phyloP scores from a whole-genome alignment of 2,329 filamentous ascomycete species.

The Sclerotinia nivalis region DNA sequence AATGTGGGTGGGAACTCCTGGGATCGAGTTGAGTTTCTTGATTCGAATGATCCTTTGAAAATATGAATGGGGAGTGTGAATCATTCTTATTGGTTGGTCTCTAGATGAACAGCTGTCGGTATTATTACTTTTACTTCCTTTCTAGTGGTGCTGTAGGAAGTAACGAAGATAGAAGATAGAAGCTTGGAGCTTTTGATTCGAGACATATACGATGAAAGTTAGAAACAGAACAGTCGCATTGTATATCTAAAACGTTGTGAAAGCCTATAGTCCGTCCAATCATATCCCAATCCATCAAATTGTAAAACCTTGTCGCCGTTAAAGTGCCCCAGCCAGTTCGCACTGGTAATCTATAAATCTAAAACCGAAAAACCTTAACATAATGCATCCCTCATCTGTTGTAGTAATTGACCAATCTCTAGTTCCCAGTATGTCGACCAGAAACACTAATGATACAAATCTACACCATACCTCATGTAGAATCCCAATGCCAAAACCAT shows the following conservation, averaged over 20 bases:
- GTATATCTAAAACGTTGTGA: neutral
- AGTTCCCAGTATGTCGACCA: neutral
- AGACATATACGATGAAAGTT: neutral
- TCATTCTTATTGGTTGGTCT: neutral
- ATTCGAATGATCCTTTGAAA: neutral
- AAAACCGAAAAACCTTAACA: neutral
- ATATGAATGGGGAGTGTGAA: neutral
- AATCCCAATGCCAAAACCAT: neutral
- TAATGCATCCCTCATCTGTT: neutral
- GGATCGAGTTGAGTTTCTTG: neutral
- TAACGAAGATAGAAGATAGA: neutral
- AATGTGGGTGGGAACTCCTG: neutral
- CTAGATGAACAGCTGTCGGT: neutral
- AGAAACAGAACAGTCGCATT: neutral
- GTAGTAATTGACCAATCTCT: neutral
- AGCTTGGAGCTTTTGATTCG: neutral
- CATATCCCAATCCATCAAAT: neutral
- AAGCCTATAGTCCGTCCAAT: neutral
- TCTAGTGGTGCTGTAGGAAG: neutral
- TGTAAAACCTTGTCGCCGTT: neutral
- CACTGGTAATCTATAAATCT: conserved; percentile 13
- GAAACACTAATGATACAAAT: neutral
- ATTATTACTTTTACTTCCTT: neutral
- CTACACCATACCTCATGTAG: neutral
- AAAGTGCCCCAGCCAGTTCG: conserved; percentile 13